Percentiles rank a stretch among this genome's conserved stretches.
Evolutionary conservation across 1,139 yeast species (phyloP).

Genomic region (Kurtzmaniella quercitrusa): DNA sequence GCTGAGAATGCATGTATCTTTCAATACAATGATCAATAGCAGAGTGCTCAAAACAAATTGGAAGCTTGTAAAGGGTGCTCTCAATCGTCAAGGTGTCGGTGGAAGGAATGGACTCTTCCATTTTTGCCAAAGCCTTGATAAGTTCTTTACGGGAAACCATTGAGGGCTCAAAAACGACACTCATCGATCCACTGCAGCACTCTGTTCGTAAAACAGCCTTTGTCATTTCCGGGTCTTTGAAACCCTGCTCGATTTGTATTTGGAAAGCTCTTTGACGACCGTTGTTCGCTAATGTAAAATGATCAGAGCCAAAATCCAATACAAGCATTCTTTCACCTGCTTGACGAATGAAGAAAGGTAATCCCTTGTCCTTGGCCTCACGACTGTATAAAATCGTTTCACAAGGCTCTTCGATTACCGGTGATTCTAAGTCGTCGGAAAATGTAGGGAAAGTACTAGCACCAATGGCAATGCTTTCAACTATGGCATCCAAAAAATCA

Average conservation of each 20-base stretch:
- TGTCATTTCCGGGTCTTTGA: conserved; percentile 10
- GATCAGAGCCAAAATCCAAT: conserved; percentile 24
- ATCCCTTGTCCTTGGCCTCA: conserved; percentile 2
- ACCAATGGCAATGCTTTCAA: conserved; percentile 8
- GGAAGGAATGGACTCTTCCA: conserved; percentile 25
- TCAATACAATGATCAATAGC: conserved; percentile 27
- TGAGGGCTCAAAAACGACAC: conserved; percentile 21
- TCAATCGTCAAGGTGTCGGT: conserved; percentile 24
- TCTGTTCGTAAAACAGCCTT: conserved; percentile 15
- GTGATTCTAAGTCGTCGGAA: conserved; percentile 12
- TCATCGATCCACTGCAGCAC: conserved; percentile 24
- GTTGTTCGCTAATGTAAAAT: conserved; percentile 24
- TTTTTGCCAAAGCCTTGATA: conserved; percentile 14
- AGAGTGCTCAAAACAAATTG: conserved; percentile 27
- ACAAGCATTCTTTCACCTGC: conserved; percentile 30
- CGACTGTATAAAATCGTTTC: conserved; percentile 15
- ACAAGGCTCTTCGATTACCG: conserved; percentile 3
- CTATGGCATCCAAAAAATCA: conserved; percentile 15
- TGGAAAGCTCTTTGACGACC: conserved; percentile 25
- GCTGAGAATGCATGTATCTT: conserved; percentile 30
- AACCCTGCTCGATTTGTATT: conserved; percentile 7
- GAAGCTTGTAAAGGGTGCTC: conserved; percentile 24
- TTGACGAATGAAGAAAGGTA: conserved; percentile 25
- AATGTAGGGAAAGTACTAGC: conserved; percentile 10
- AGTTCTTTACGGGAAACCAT: conserved; percentile 16